Conservation (phyloP, 2,329 filamentous ascomycete genomes). For the Alternaria novae-zelandiae region DNA sequence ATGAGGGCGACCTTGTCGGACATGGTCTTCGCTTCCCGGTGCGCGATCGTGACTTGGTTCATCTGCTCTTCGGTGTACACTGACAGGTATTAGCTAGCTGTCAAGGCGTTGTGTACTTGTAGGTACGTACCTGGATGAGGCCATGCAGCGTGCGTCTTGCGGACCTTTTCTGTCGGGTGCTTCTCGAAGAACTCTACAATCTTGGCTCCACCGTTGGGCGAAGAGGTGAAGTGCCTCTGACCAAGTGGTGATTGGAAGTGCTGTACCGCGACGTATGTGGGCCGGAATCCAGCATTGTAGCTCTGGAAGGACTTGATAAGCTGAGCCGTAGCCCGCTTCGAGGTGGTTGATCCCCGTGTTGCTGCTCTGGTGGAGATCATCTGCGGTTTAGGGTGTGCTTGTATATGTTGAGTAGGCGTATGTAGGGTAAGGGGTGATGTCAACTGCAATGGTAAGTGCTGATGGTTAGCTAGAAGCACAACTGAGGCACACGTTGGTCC, state of each 20-base stretch:
- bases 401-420: constrained; percentile 8
- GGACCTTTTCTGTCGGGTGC: constrained; percentile 53
- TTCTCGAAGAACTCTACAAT: constrained; percentile 57
- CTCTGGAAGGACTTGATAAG: constrained; percentile 48
- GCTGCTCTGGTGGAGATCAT: constrained; percentile 40
- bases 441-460: constrained; percentile 13
- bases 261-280: constrained; percentile 41
- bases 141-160: constrained; percentile 57
- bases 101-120: not conserved
- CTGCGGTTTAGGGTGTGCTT: constrained; percentile 11
- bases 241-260: constrained; percentile 29
- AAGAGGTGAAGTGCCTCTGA: constrained; percentile 52
- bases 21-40: constrained; percentile 73
- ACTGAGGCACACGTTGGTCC: constrained; percentile 22
- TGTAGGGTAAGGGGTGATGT: not conserved
- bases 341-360: constrained; percentile 35
- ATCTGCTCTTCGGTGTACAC: constrained; percentile 81
- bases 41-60: constrained; percentile 73
- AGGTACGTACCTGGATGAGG: constrained; percentile 51
- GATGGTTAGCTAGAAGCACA: constrained; percentile 23
- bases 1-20: constrained; percentile 82
- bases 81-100: constrained; percentile 29
- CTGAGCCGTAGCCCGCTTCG: constrained; percentile 47
- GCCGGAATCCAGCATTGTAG: constrained; percentile 35
- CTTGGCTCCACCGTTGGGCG: constrained; percentile 33